Base-by-base conservation (phyloP, 1,139 yeast genomes). In the Geotrichum carabidarum region DNA sequence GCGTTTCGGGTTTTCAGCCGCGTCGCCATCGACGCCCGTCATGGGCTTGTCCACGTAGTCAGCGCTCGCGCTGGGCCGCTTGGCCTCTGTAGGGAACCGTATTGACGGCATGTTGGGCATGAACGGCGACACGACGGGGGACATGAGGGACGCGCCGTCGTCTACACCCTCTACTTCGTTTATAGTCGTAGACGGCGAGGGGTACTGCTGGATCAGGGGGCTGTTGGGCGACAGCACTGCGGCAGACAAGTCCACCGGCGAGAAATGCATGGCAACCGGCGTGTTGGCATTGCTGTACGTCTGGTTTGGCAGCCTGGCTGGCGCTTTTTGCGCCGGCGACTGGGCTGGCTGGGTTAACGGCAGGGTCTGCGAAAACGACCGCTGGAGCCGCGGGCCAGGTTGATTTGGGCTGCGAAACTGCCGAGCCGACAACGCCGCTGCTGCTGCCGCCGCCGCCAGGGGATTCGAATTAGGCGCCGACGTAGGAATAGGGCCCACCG, bases 81-180 rank as follows among this genome's bases (percentile, higher is more conserved):
- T 56, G 9, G 42, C 38, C 2, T 56, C 58, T 7, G 54, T 36
- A 2, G 58, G 52, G 15, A 53, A 53, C 15, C 53, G 41, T 11
- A 50, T 46, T 8, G 55, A 49, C n/a, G 56, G 56, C 49, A 40
- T 48, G 36, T 48, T 48, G 2, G 56, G 15, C 44, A 50, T 18
- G 36, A 44, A 56, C 5, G 58, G 58, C 5, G 58, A 56, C 6
- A 53, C 55, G 4, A 41, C 50, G n/a, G 58, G 58, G 5, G 58
- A 56, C 35, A 52, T 50, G 8, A 56, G 41, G 1, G 41, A 37
- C n/a, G 55, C 35, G 11, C 41, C 44, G 18, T 52, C 55, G 22
- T 51, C 58, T 14, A 31, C 36, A 15, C 44, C 37, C 6, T 51
- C 55, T 12, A 42, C 18, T 27, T 53, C 56, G 27, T 43, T 43